Conservation (phyloP, 345 rosid species). For the Corchorus capsularis region DNA sequence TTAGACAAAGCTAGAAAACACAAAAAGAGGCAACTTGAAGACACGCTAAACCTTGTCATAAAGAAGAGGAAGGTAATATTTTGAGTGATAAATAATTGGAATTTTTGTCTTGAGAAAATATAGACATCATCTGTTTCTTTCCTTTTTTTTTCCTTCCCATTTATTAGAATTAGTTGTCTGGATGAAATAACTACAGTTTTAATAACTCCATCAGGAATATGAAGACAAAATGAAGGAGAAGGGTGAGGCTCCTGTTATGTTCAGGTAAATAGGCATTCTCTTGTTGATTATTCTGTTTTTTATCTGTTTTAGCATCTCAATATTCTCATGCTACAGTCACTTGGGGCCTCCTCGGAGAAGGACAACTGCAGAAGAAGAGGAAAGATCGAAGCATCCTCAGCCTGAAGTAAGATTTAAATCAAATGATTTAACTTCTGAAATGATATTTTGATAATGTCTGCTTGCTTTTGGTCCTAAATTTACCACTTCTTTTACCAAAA, state of each 20-base stretch:
- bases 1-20: conserved; percentile 99
- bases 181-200: conserved; percentile 8
- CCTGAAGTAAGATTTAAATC: conserved; percentile 67
- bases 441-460: conserved; percentile 17
- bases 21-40: conserved; percentile 98
- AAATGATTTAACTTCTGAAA: conserved; percentile 16
- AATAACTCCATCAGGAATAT: conserved; percentile 56
- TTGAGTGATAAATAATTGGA: not conserved
- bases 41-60: conserved; percentile 82
- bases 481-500: not conserved
- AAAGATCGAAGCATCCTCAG: conserved; percentile 69
- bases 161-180: conserved; percentile 20
- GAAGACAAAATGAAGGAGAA: conserved; percentile 93
- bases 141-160: conserved; percentile 3
- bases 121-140: no score
- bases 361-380: conserved; percentile 85
- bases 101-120: not conserved
- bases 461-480: conserved; percentile 16
- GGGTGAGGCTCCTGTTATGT: conserved; percentile 97
- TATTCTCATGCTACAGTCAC: conserved; percentile 60
- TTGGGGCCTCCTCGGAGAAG: conserved; percentile 78
- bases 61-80: conserved; percentile 85
- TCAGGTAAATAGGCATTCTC: conserved; percentile 54
- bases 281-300: conserved; percentile 9
- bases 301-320: conserved; percentile 18